phyloP scores from a whole-genome alignment of 2,329 filamentous ascomycete species.

The Purpureocillium takamizusanense region DNA sequence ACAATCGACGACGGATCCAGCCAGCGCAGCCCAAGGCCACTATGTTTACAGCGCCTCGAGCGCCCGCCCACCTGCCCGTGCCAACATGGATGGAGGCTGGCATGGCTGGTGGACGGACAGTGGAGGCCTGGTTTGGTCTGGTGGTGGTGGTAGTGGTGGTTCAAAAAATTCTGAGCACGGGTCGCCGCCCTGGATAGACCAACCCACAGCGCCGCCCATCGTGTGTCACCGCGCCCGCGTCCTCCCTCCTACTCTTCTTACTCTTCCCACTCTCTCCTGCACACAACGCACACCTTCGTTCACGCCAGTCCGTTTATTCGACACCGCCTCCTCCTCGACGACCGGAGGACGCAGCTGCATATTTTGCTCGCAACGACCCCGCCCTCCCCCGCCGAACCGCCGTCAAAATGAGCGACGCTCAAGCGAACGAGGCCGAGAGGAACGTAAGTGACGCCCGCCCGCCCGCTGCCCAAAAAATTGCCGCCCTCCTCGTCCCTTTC shows the following conservation, averaged over 20 bases:
- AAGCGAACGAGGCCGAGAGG: constrained; percentile 94
- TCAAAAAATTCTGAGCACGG: no score
- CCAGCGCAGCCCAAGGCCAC: no score
- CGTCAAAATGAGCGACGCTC: constrained; percentile 74
- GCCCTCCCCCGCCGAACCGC: constrained; percentile 10
- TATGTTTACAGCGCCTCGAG: no score
- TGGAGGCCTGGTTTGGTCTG: no score
- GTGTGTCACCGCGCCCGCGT: constrained; percentile 5
- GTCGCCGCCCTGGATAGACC: constrained; percentile 15
- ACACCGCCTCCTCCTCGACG: constrained; percentile 3
- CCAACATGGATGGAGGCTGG: no score
- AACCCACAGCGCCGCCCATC: constrained; percentile 12
- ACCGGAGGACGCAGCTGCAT: constrained; percentile 12
- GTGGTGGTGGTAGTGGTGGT: no score
- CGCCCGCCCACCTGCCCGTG: no score
- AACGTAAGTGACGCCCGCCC: constrained; percentile 49
- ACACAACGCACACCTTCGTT: not conserved
- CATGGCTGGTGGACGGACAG: no score
- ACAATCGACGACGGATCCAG: no score
- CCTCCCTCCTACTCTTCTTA: not conserved
- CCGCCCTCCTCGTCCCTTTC: constrained; percentile 2
- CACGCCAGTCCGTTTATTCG: no score
- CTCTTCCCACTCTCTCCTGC: constrained; percentile 5
- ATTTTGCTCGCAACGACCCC: constrained; percentile 12
- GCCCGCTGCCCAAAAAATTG: constrained; percentile 11